Conservation (phyloP, 2,329 filamentous ascomycete species). For the Colletotrichum abscissum region DNA sequence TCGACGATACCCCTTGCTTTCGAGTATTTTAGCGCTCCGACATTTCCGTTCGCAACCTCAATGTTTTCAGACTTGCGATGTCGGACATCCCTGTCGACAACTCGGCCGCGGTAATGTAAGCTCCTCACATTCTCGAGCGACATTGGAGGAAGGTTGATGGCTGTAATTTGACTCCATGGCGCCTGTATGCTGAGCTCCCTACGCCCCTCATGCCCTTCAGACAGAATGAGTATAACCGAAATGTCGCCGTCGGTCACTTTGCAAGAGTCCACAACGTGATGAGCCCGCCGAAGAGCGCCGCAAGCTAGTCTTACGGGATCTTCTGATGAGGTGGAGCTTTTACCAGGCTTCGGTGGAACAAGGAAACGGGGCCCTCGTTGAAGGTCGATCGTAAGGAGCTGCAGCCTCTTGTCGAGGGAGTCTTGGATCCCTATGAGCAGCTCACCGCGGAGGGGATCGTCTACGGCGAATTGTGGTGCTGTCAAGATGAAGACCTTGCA, state of each 20-base stretch:
- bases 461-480: conserved; percentile 65
- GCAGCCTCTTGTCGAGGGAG: conserved; percentile 72
- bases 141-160: conserved; percentile 71
- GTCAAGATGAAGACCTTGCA: conserved; percentile 76
- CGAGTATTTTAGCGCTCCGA: conserved; percentile 67
- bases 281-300: conserved; percentile 67
- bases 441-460: conserved; percentile 64
- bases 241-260: conserved; percentile 75
- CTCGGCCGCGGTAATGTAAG: conserved; percentile 66
- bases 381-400: conserved; percentile 72
- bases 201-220: conserved; percentile 71
- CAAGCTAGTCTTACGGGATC: conserved; percentile 56
- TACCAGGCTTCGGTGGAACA: conserved; percentile 37
- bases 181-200: conserved; percentile 79
- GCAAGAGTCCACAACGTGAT: conserved; percentile 79
- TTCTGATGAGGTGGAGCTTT: conserved; percentile 38
- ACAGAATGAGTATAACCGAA: conserved; percentile 77
- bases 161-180: conserved; percentile 79
- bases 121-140: conserved; percentile 69
- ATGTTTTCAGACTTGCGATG: conserved; percentile 58
- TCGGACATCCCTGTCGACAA: conserved; percentile 62
- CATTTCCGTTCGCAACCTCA: conserved; percentile 58
- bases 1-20: conserved; percentile 72
- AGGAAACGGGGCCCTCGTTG: conserved; percentile 32
- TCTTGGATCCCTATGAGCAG: conserved; percentile 79